These are phyloP conservation scores for Iberis amara DNA, from an alignment of 441 rosid genomes.

Conservation along the genomic window DNA sequence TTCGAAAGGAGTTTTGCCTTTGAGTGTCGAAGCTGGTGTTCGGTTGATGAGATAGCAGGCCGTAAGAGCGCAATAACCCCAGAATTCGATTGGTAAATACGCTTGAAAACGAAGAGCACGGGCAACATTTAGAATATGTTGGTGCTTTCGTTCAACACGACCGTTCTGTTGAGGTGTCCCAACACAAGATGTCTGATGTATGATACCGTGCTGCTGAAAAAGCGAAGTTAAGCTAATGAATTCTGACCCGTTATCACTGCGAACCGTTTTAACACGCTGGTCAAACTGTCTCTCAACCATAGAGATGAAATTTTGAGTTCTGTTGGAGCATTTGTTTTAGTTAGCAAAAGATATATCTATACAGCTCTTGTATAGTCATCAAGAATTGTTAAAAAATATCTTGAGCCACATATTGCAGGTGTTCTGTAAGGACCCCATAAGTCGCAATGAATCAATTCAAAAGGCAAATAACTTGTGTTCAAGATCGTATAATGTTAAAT, in stretches of 20 bases:
- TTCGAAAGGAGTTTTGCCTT: not conserved
- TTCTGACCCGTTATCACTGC: not conserved
- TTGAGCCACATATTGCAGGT: not conserved
- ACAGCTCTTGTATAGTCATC: not conserved
- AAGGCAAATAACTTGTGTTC: too few relatives aligned
- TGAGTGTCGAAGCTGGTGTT: not conserved
- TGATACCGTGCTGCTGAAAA: not conserved
- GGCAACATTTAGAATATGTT: not conserved
- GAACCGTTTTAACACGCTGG: not conserved
- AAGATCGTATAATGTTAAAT: too few relatives aligned
- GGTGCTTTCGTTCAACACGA: not conserved
- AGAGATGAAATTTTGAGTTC: too few relatives aligned
- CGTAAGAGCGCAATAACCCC: not conserved
- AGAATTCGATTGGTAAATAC: not conserved
- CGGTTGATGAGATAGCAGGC: not conserved
- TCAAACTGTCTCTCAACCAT: not conserved
- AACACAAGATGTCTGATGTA: not conserved
- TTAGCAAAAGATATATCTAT: not conserved
- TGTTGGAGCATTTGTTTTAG: not conserved
- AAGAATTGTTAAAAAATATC: not conserved
- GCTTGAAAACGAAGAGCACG: not conserved
- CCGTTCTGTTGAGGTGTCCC: not conserved
- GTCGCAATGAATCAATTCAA: not conserved
- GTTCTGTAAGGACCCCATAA: not conserved
- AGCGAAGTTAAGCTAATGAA: too few relatives aligned